Conservation (phyloP, 73 alveolate species). For the Paramecium tetraurelia region DNA sequence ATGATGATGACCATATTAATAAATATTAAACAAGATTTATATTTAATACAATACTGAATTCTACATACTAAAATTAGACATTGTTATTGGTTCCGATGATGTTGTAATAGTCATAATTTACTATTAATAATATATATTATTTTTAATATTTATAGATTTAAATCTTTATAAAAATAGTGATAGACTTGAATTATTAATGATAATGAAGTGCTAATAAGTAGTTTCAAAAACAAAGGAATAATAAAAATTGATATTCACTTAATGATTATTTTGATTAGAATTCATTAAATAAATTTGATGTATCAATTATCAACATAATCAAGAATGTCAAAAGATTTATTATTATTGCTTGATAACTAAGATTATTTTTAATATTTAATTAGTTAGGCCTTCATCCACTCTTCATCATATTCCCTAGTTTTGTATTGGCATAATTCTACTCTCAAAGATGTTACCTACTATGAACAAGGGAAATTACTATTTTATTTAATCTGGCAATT, state of each 20-base stretch:
- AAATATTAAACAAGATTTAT: too few species aligned
- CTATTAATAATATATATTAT: too few species aligned
- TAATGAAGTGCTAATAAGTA: too few species aligned
- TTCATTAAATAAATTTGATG: not conserved
- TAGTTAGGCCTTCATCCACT: not conserved
- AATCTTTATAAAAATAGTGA: too few species aligned
- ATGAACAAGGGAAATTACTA: not conserved
- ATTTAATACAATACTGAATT: too few species aligned
- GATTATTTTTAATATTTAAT: not conserved
- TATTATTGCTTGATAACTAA: not conserved
- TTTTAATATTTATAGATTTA: too few species aligned
- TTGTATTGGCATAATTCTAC: not conserved
- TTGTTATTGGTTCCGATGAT: too few species aligned
- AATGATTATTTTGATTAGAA: not conserved
- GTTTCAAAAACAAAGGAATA: not conserved
- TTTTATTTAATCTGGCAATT: slow-evolving; percentile 5
- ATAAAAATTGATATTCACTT: too few species aligned
- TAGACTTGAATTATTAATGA: too few species aligned
- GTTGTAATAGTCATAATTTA: too few species aligned
- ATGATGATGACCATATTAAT: too few species aligned
- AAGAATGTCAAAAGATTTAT: not conserved
- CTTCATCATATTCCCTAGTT: not conserved
- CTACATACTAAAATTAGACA: too few species aligned
- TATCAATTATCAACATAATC: not conserved
- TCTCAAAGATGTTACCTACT: not conserved